Base-by-base conservation (phyloP, 164 flowering plant species). In the Vitis rupestris region DNA sequence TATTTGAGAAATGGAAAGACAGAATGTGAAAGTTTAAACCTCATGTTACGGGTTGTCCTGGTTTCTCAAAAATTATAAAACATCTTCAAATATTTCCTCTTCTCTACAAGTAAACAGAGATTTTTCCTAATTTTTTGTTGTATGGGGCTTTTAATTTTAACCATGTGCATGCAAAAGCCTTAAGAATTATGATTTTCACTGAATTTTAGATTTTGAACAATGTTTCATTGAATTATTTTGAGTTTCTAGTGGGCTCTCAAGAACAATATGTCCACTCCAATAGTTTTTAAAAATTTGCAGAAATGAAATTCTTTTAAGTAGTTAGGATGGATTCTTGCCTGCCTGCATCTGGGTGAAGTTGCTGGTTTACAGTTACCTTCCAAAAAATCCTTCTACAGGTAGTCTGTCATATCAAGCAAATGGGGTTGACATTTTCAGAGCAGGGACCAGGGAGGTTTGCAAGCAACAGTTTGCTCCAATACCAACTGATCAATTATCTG, bases 371-470 rank as follows among this genome's bases (percentile, higher is more conserved):
- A 78, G 78, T 76, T 66, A 52, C 50, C 47, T 57, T 64, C 27
- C 27, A 23, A 23, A 23, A 23, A 23, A 56, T 47, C 61, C 53
- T 61, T 30, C 27, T 14, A 29, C 63, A 58, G 56, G 63, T 58
- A 65, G 15, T 51, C 67, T 62, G 23, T 69, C 59, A 50, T 56
- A 52, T 59, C 64, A 55, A 61, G 65, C 63, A 65, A 65, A 86
- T 85, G 88, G 92, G 89, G 70, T 64, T 71, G 59, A 79, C 67
- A 56, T 52, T 70, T 51, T 74, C 89, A 67, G 84, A 75, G 76
- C 76, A 61, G 49, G 79, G 59, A 64, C 76, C 76, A 49, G 80
- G 13, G 68, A 78, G 58, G 75, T 65, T 49, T 13, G 78, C 58
- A 50, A 73, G 61, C 54, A 52, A 60, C 9, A 68, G 59, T 57